A percentile compares a stretch with the other conserved stretches of the same genome.
These are phyloP conservation scores for Neophaeococcomyces aloes DNA, from an alignment of 2,329 filamentous ascomycete genomes.

Conservation along the genomic window DNA sequence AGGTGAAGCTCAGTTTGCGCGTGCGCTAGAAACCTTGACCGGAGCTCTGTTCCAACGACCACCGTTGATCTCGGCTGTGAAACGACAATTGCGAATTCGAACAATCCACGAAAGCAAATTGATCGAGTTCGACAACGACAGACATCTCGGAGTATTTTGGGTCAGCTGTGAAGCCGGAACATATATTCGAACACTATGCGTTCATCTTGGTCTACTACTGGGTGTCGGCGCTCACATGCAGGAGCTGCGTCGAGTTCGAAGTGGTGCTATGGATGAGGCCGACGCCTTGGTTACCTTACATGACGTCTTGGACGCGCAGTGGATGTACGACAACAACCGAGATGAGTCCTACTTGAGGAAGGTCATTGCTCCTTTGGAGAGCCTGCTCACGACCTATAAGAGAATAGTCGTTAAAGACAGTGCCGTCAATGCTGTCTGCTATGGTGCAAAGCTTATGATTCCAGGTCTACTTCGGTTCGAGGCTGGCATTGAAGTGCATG, in stretches of 20 bases:
- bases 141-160: conserved; percentile 97
- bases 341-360: conserved; percentile 86
- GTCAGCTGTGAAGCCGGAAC: conserved; percentile 97
- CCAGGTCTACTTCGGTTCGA: conserved; percentile 91
- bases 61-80: conserved; percentile 94
- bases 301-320: conserved; percentile 91
- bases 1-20: conserved; percentile 82
- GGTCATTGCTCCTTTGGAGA: conserved; percentile 89
- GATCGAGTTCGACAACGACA: conserved; percentile 94
- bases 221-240: conserved; percentile 97
- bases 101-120: conserved; percentile 97
- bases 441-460: conserved; percentile 98
- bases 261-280: conserved; percentile 88
- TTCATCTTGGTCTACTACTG: conserved; percentile 68
- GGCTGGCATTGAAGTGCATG: conserved; percentile 80
- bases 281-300: conserved; percentile 86
- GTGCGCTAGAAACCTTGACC: conserved; percentile 88
- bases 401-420: conserved; percentile 95
- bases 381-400: conserved; percentile 85
- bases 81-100: conserved; percentile 95
- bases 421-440: conserved; percentile 93
- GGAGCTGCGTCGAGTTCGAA: conserved; percentile 86
- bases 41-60: conserved; percentile 96
- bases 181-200: conserved; percentile 96
- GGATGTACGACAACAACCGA: conserved; percentile 87